These are phyloP conservation scores for Pyrenophora seminiperda DNA, from an alignment of 2,329 filamentous ascomycete species.

Conservation along the genomic window DNA sequence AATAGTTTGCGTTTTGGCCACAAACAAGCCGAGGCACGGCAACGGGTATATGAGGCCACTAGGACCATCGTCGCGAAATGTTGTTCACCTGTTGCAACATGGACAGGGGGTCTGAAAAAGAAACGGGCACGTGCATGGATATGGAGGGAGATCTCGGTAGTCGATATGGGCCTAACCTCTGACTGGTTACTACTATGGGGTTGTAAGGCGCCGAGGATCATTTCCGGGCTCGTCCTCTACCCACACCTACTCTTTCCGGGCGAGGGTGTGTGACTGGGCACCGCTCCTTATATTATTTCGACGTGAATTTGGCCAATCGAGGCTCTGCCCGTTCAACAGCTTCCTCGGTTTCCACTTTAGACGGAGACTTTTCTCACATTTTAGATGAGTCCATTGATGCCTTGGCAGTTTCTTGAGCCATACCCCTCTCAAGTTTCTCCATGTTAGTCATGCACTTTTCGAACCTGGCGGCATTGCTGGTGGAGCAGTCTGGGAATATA, in stretches of 20 bases:
- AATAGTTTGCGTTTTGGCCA: background rate
- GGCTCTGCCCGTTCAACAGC: background rate
- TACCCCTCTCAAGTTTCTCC: background rate
- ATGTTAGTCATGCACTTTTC: constrained; percentile 3
- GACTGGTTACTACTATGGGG: background rate
- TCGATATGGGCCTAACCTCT: background rate
- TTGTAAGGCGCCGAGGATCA: background rate
- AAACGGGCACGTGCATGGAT: background rate
- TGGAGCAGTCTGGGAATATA: constrained; percentile 1
- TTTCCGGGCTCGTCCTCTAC: background rate
- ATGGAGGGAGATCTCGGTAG: background rate
- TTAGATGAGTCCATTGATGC: background rate
- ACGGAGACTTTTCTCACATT: background rate
- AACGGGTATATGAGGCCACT: background rate
- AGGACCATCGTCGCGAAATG: constrained; percentile 3
- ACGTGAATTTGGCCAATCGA: constrained; percentile 6
- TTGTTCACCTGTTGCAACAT: constrained; percentile 4
- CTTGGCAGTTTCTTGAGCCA: constrained; percentile 8
- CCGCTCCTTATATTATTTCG: background rate
- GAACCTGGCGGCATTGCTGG: background rate
- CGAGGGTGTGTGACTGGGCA: background rate
- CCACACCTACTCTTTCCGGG: constrained; percentile 1
- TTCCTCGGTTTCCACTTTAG: constrained; percentile 12
- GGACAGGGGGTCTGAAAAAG: constrained; percentile 4
- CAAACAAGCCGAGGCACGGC: constrained; percentile 6